A percentile compares a stretch with the other conserved stretches of the same genome.
Conservation (phyloP, 2,329 filamentous ascomycete species). For the Beauveria australis region DNA sequence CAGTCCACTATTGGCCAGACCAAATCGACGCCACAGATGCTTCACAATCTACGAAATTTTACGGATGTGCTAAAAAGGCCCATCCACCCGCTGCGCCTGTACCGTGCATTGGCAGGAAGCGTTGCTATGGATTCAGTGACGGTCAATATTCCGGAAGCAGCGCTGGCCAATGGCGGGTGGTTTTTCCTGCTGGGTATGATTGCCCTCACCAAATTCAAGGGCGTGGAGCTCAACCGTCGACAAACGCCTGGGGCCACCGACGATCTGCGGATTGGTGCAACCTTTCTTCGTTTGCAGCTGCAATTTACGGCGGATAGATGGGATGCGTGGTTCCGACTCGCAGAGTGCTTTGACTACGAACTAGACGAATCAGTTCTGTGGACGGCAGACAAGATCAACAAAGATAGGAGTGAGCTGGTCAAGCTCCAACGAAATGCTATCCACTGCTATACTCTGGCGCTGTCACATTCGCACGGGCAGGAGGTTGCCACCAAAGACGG, state of each 20-base stretch:
- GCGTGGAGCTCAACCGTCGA: slow-evolving; percentile 61
- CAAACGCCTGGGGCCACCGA: slow-evolving; percentile 72
- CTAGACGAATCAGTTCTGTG: slow-evolving; percentile 81
- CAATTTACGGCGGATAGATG: slow-evolving; percentile 75
- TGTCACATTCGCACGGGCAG: slow-evolving; percentile 45
- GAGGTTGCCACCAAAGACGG: slow-evolving; percentile 37
- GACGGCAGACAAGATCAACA: slow-evolving; percentile 88
- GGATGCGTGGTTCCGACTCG: slow-evolving; percentile 86
- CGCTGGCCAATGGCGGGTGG: slow-evolving; percentile 76
- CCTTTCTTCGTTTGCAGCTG: slow-evolving; percentile 71
- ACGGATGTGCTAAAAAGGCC: slow-evolving; percentile 74
- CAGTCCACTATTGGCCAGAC: slow-evolving; percentile 75
- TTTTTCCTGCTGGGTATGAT: slow-evolving; percentile 88
- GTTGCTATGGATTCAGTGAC: slow-evolving; percentile 64
- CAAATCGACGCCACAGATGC: slow-evolving; percentile 70
- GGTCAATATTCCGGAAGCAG: slow-evolving; percentile 60
- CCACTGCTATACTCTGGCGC: slow-evolving; percentile 62
- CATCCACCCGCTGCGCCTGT: slow-evolving; percentile 73
- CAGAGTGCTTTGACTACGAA: slow-evolving; percentile 80
- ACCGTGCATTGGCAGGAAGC: slow-evolving; percentile 70
- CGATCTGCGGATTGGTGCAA: slow-evolving; percentile 73
- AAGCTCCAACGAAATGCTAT: slow-evolving; percentile 72
- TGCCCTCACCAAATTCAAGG: slow-evolving; percentile 74
- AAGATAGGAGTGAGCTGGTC: slow-evolving; percentile 64
- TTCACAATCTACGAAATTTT: slow-evolving; percentile 81